Evolutionary conservation across 2,329 filamentous ascomycete genomes (phyloP).

Genomic region (Plectosphaerella plurivora): DNA sequence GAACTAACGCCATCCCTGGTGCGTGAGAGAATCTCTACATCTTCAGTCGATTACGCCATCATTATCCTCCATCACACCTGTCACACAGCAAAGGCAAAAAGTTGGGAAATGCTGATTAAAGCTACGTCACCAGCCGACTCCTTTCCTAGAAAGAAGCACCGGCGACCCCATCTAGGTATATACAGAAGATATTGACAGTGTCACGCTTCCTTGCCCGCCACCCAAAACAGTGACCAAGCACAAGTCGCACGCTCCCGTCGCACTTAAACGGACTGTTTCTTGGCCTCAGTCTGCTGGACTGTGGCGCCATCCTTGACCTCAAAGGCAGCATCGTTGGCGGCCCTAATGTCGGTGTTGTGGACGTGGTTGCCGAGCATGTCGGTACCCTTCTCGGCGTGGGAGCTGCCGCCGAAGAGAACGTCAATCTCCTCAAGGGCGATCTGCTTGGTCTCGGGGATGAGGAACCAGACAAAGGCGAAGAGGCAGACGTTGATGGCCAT

Average conservation of each 20-base stretch:
- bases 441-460: slow-evolving; percentile 46
- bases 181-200: neutral
- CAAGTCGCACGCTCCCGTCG: neutral
- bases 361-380: slow-evolving; percentile 31
- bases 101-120: no score
- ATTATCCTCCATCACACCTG: no score
- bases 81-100: no score
- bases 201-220: neutral
- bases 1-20: no score
- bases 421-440: slow-evolving; percentile 53
- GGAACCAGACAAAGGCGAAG: slow-evolving; percentile 44
- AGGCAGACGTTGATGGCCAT: slow-evolving; percentile 41
- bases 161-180: neutral
- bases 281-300: slow-evolving; percentile 3
- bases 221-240: neutral
- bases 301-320: slow-evolving; percentile 7
- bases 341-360: slow-evolving; percentile 5
- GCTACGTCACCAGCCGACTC: no score
- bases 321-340: slow-evolving; percentile 1
- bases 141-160: no score
- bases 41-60: no score
- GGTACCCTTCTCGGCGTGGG: slow-evolving; percentile 50
- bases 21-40: no score
- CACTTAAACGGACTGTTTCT: neutral
- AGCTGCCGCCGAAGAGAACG: slow-evolving; percentile 49